phyloP scores from a whole-genome alignment of 495 filamentous ascomycete species.

The Penicillium lagena region DNA sequence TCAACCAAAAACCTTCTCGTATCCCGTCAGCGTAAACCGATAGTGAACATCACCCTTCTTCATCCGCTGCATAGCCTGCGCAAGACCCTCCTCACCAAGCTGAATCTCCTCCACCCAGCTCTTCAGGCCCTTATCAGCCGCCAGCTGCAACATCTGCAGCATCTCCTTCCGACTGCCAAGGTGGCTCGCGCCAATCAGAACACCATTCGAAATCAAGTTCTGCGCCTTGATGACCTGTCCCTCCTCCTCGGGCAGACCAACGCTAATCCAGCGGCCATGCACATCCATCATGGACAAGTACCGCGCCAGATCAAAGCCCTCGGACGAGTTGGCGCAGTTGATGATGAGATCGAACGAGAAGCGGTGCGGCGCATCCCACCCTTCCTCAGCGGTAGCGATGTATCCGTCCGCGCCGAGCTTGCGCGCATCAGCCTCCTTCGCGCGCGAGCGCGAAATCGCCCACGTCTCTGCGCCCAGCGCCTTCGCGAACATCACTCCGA shows the following conservation, averaged over 20 bases:
- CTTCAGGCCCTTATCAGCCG: constrained; percentile 73
- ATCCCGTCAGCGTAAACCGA: constrained; percentile 59
- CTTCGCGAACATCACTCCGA: constrained; percentile 64
- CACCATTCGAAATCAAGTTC: constrained; percentile 69
- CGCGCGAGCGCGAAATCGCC: constrained; percentile 61
- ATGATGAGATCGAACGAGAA: constrained; percentile 71
- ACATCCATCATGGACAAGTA: constrained; percentile 79
- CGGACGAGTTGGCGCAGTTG: constrained; percentile 63
- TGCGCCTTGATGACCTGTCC: constrained; percentile 69
- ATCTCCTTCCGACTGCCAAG: constrained; percentile 77
- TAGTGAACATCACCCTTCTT: constrained; percentile 66
- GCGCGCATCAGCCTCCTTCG: constrained; percentile 62
- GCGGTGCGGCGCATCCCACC: constrained; percentile 48
- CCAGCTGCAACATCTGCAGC: constrained; percentile 75
- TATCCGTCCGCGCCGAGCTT: constrained; percentile 71
- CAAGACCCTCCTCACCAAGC: constrained; percentile 63
- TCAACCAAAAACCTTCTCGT: constrained; percentile 53
- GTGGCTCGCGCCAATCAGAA: constrained; percentile 74
- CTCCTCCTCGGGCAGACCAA: constrained; percentile 79
- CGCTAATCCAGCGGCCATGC: constrained; percentile 74
- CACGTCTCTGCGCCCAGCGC: constrained; percentile 65
- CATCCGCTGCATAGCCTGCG: constrained; percentile 60
- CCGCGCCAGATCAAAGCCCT: constrained; percentile 59
- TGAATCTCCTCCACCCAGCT: constrained; percentile 75
- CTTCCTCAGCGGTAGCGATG: constrained; percentile 58